Percentiles rank a stretch among this genome's conserved stretches.
phyloP scores from a whole-genome alignment of 805 yeast genomes.

The Yarrowia deformans region DNA sequence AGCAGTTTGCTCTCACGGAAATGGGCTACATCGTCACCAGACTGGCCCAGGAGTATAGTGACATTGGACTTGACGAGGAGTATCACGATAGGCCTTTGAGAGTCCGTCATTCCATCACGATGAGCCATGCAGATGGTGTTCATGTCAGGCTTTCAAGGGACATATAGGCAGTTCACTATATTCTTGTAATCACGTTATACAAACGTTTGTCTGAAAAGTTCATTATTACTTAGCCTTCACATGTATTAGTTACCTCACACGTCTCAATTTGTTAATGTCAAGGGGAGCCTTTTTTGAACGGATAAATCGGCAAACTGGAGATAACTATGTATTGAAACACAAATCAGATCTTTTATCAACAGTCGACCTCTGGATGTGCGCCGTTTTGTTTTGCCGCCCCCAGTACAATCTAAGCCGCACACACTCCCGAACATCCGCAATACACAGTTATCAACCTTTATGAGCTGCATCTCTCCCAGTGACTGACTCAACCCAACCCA shows the following conservation, averaged over 20 bases:
- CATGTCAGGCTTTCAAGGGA: neutral
- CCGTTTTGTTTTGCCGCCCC: neutral
- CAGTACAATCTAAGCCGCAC: slow-evolving; percentile 14
- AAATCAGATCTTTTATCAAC: too few species aligned
- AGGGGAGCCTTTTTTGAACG: too few species aligned
- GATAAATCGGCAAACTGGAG: too few species aligned
- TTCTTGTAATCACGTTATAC: too few species aligned
- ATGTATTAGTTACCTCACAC: neutral
- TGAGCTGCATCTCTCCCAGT: neutral
- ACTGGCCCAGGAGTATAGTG: slow-evolving; percentile 46
- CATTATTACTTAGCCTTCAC: neutral
- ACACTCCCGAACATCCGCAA: slow-evolving; percentile 5
- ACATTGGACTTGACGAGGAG: slow-evolving; percentile 10
- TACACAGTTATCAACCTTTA: slow-evolving; percentile 1
- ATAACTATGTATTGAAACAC: too few species aligned
- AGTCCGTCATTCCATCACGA: slow-evolving; percentile 10
- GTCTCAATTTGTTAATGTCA: neutral
- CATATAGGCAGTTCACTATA: neutral
- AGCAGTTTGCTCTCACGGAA: slow-evolving; percentile 63
- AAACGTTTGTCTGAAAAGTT: neutral
- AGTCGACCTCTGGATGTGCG: neutral
- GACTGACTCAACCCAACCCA: slow-evolving; percentile 1
- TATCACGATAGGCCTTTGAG: slow-evolving; percentile 10
- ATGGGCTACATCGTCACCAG: slow-evolving; percentile 56
- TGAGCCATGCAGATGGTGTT: slow-evolving; percentile 17